Conservation (phyloP, 768 basidiomycete genomes). For the Boletus bicolor region DNA sequence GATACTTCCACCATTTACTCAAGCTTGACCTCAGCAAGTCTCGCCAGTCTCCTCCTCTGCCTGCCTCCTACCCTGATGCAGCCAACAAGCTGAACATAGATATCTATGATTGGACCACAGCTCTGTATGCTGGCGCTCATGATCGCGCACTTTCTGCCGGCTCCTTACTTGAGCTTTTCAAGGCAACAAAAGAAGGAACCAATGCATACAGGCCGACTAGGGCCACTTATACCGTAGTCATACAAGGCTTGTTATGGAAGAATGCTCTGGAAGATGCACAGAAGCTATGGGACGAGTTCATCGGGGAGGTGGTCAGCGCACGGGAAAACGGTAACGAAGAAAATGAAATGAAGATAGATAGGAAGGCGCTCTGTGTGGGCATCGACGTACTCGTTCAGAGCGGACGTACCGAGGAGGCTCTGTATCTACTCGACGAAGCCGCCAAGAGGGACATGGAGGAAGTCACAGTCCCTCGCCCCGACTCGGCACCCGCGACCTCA, state of each 20-base stretch:
- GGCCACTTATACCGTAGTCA: conserved; percentile 50
- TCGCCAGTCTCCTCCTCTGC: background rate
- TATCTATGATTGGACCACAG: conserved; percentile 46
- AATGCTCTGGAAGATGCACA: conserved; percentile 39
- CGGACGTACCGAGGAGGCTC: conserved; percentile 45
- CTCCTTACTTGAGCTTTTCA: conserved; percentile 38
- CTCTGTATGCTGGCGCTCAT: conserved; percentile 42
- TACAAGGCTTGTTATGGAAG: conserved; percentile 51
- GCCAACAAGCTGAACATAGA: conserved; percentile 33
- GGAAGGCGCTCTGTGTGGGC: conserved; percentile 47
- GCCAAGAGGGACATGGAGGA: conserved; percentile 23
- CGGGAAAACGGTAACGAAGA: background rate
- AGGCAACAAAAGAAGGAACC: conserved; percentile 27
- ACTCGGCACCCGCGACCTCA: background rate
- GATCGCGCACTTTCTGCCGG: conserved; percentile 35
- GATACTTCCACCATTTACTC: conserved; percentile 43
- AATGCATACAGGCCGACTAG: conserved; percentile 38
- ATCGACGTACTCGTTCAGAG: conserved; percentile 46
- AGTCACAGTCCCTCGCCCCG: background rate
- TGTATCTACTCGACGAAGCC: conserved; percentile 47
- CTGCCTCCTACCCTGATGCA: background rate
- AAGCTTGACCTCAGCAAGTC: conserved; percentile 20
- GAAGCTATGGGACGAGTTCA: conserved; percentile 42
- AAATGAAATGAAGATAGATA: conserved; percentile 37
- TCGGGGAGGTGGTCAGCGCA: conserved; percentile 11